Conservation (phyloP, 306 rosid genomes). For the Cotoneaster glaucophyllus region DNA sequence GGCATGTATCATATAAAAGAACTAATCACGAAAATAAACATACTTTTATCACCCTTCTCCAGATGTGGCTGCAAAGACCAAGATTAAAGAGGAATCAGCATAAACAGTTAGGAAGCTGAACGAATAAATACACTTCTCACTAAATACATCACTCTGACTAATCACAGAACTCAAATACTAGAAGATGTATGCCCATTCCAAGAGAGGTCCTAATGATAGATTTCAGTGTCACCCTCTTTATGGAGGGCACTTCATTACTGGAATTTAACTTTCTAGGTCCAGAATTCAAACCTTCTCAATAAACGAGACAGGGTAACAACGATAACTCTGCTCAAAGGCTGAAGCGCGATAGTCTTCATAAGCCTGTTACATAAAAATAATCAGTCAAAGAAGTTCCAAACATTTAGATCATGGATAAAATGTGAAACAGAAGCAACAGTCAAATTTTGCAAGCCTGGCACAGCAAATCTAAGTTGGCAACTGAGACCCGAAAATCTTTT, state of each 20-base stretch:
- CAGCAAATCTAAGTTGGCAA: neutral
- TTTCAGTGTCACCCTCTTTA: neutral
- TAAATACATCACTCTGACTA: neutral
- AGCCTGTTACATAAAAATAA: constrained; percentile 21
- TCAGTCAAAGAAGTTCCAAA: neutral
- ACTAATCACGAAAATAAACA: constrained; percentile 9
- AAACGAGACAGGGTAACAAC: constrained; percentile 30
- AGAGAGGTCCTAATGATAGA: neutral
- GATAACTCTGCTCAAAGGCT: constrained; percentile 27
- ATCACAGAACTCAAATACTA: neutral
- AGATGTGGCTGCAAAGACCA: constrained; percentile 37
- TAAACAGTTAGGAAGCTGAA: neutral
- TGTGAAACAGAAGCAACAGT: neutral
- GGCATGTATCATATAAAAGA: neutral
- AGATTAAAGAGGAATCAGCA: constrained; percentile 1
- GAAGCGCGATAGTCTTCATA: constrained; percentile 7
- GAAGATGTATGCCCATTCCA: neutral
- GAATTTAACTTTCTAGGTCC: neutral
- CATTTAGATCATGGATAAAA: neutral
- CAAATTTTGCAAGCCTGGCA: neutral
- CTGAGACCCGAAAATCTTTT: neutral
- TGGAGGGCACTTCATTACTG: neutral
- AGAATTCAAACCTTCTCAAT: constrained; percentile 30
- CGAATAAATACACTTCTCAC: neutral
- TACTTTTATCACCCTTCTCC: constrained; percentile 53